Base-by-base conservation (phyloP, 2,329 filamentous ascomycete species). In the Triangularia setosa region DNA sequence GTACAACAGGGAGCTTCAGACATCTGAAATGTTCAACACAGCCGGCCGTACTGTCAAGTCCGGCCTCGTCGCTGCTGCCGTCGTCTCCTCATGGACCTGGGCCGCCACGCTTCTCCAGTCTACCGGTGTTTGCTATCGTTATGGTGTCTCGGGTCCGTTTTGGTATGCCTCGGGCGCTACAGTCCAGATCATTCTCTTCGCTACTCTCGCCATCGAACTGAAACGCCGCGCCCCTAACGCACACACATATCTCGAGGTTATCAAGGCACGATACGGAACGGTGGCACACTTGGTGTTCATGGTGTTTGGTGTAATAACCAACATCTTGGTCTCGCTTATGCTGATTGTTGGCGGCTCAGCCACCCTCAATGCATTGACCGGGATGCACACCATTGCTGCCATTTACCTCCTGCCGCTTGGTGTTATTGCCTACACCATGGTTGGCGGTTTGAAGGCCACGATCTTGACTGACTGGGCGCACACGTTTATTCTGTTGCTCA, bases 1-100 rank as follows among this genome's bases (percentile, higher is more conserved):
- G 21, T 81, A 80, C 69, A 80, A 81, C 63, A 70, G 74, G 58
- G 92, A 95, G 75, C 80, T 93, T 2, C 92, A 96, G 75, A 97
- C 93, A 0, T 93, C 90, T 0, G 93, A 97, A 79, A 95, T 93
- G 86, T 97, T 97, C 81, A 93, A 85, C 68, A 96, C 93, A 0
- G 93, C 93, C 58, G 92, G 92, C 18, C 84, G 93, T 67, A 93
- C 91, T 1, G 91, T 97, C 69, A 97, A 96, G 74, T 93, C 91
- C 8, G 93, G 93, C 53, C 82, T 97, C 14, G 92, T 96, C 0
- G 91, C 91, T 11, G 91, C 91, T 4, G 93, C 92, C 16, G 93
- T 97, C n/a, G 92, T 96, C 3, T 93, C 90, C 16, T 93, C 90
- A 4, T 97, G 93, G 93, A 96, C 93, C 0, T 96, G 92, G 92